Evolutionary conservation across 345 rosid species (phyloP).

Genomic region (Dovyalis caffra): DNA sequence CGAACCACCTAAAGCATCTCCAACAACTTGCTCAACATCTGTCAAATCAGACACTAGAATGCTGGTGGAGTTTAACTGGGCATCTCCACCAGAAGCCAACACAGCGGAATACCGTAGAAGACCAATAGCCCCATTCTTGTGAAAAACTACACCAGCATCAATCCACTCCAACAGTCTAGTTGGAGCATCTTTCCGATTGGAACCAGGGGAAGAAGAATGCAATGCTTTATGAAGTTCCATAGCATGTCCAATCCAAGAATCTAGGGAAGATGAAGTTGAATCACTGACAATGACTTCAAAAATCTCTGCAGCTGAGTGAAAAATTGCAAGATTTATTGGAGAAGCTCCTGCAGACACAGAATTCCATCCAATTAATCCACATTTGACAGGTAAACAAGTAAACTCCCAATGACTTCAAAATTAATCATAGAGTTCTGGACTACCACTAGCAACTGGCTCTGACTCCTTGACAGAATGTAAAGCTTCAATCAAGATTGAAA

Average conservation of each 20-base stretch:
- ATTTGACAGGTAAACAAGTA: conserved; percentile 20
- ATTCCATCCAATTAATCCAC: conserved; percentile 25
- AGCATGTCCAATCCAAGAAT: conserved; percentile 89
- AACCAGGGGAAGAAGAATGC: conserved; percentile 86
- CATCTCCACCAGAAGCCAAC: conserved; percentile 94
- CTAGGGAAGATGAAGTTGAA: conserved; percentile 80
- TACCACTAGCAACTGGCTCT: conserved; percentile 75
- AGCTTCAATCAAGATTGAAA: conserved; percentile 79
- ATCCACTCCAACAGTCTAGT: conserved; percentile 89
- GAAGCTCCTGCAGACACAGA: conserved; percentile 65
- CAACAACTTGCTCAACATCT: conserved; percentile 64
- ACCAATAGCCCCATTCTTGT: conserved; percentile 86
- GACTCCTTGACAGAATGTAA: conserved; percentile 74
- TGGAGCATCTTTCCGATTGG: conserved; percentile 93
- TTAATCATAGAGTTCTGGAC: conserved; percentile 8
- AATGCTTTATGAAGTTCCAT: conserved; percentile 84
- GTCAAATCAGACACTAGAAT: conserved; percentile 72
- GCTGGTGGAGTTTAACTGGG: conserved; percentile 72
- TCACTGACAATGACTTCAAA: conserved; percentile 88
- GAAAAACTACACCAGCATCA: conserved; percentile 91
- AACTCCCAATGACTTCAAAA: background rate
- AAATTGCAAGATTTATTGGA: conserved; percentile 86
- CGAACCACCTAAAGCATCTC: conserved; percentile 67
- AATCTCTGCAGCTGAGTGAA: conserved; percentile 96
- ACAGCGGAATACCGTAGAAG: conserved; percentile 88